These are phyloP conservation scores for Aspergillus indologenus DNA, from an alignment of 495 filamentous ascomycete species.

Conservation along the genomic window DNA sequence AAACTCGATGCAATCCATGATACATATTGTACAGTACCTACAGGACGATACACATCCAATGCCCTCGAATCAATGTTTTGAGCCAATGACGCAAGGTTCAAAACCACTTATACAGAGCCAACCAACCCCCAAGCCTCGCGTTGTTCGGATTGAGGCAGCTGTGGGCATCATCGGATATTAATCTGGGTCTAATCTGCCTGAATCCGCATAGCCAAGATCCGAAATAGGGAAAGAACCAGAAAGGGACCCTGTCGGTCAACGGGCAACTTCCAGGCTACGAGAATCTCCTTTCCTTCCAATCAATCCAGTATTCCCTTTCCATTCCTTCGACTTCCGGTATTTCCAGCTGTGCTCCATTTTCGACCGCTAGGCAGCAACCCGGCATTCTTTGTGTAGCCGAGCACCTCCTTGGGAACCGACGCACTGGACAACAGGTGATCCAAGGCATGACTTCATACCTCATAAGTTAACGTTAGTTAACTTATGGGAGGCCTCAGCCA, in stretches of 20 bases:
- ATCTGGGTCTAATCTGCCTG: constrained; percentile 9
- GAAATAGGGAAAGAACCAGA: background rate
- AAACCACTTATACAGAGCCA: background rate
- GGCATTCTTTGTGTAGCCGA: background rate
- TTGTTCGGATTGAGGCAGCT: no score
- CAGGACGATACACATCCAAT: background rate
- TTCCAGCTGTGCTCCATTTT: background rate
- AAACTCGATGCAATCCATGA: no score
- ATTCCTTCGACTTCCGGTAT: background rate
- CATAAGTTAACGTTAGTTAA: no score
- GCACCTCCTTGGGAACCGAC: background rate
- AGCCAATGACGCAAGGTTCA: background rate
- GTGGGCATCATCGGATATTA: constrained; percentile 10
- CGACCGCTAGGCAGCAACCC: background rate
- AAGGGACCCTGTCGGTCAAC: background rate
- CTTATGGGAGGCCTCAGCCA: no score
- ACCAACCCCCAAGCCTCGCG: background rate
- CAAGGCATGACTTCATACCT: background rate
- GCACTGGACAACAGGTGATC: background rate
- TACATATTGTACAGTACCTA: no score
- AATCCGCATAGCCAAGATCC: constrained; percentile 6
- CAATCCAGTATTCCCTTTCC: background rate
- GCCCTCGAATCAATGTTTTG: background rate
- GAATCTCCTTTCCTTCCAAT: no score
- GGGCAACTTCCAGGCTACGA: no score